These are phyloP conservation scores for Nitzschia sp. DNA, from an alignment of 108 stramenopile species.

Conservation along the genomic window DNA sequence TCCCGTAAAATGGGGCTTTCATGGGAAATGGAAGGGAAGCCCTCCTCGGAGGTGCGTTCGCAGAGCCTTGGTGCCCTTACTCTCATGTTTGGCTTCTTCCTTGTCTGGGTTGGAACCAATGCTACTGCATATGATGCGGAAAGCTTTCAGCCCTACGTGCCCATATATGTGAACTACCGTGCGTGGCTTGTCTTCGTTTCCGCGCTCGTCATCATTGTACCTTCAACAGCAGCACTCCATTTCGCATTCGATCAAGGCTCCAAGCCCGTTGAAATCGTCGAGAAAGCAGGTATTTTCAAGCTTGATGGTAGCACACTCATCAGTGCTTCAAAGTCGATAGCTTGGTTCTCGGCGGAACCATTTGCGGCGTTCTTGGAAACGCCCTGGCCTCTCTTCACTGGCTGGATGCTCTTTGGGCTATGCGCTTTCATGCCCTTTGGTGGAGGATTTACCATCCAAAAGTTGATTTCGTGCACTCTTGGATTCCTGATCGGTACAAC, in stretches of 20 bases:
- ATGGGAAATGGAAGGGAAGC: constrained; percentile 16
- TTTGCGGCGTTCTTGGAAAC: constrained; percentile 27
- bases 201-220: constrained; percentile 23
- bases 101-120: constrained; percentile 29
- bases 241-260: constrained; percentile 30
- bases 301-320: constrained; percentile 14
- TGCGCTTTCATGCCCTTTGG: constrained; percentile 29
- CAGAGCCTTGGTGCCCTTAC: constrained; percentile 8
- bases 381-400: constrained; percentile 10
- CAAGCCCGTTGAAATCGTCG: neutral
- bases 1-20: constrained; percentile 31
- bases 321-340: neutral
- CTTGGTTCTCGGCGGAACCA: constrained; percentile 2
- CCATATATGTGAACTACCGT: constrained; percentile 16
- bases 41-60: neutral
- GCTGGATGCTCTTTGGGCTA: constrained; percentile 26
- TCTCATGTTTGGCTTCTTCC: constrained; percentile 25
- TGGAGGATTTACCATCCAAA: constrained; percentile 17
- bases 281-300: constrained; percentile 3
- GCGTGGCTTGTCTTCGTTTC: constrained; percentile 19
- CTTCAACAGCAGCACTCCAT: constrained; percentile 19
- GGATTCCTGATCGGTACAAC: constrained; percentile 1
- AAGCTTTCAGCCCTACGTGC: constrained; percentile 3
- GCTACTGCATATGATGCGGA: constrained; percentile 2
- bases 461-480: constrained; percentile 13